These are phyloP conservation scores for Podochytrium sp. DNA, from an alignment of 192 early-diverging fungal genomes.

Conservation along the genomic window DNA sequence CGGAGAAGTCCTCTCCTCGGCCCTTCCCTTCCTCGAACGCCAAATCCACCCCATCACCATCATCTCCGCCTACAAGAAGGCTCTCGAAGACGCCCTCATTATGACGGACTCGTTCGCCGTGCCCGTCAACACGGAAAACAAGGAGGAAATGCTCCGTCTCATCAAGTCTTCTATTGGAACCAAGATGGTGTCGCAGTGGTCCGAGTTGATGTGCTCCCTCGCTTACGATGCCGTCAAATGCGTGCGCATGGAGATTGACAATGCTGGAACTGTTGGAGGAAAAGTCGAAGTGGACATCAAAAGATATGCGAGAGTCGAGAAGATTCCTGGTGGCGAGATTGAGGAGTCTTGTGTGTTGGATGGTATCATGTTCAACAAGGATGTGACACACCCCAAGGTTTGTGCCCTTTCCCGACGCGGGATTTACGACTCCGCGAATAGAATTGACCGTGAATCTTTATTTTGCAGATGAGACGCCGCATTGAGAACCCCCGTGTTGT, in stretches of 20 bases:
- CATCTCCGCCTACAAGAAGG: slow-evolving; percentile 89
- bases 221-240: slow-evolving; percentile 95
- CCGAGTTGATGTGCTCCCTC: slow-evolving; percentile 95
- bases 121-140: slow-evolving; percentile 81
- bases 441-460: slow-evolving; percentile 40
- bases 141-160: slow-evolving; percentile 87
- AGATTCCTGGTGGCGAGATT: slow-evolving; percentile 98
- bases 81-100: slow-evolving; percentile 87
- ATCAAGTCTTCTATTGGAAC: slow-evolving; percentile 95
- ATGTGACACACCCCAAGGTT: slow-evolving; percentile 94
- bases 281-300: slow-evolving; percentile 95
- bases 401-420: background rate
- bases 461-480: slow-evolving; percentile 70
- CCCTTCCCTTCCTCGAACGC: slow-evolving; percentile 91
- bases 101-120: slow-evolving; percentile 85
- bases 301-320: slow-evolving; percentile 96
- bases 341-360: slow-evolving; percentile 94
- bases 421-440: background rate
- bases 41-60: slow-evolving; percentile 99
- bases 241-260: slow-evolving; percentile 67
- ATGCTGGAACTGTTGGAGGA: slow-evolving; percentile 56
- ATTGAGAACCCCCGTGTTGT: slow-evolving; percentile 97
- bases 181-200: slow-evolving; percentile 95
- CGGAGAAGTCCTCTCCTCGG: slow-evolving; percentile 92
- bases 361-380: slow-evolving; percentile 99